Evolutionary conservation across 169 alveolate species (phyloP), one percentile per base, ranked within the genome.

Genomic region (Plasmodium vivax): DNA sequence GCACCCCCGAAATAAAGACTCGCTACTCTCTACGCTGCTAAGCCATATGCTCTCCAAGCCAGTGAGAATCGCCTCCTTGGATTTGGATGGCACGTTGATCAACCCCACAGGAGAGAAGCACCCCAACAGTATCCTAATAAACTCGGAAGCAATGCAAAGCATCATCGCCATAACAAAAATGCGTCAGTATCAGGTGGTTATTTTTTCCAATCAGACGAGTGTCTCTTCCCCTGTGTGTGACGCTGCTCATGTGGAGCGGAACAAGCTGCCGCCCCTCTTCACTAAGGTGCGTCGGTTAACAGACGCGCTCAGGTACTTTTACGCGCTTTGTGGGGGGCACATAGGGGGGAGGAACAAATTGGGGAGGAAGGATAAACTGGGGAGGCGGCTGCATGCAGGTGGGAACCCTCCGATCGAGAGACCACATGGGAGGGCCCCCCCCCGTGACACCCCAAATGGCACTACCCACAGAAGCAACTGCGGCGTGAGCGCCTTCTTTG

Each of bases 11-110:
- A 85, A 85, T 14, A 85, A 85, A 9, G 80, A 85, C 6, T 3
- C 1, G 9, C 27, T 14, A 0, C 47, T 51, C 80, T n/a, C 36
- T 9, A 32, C 23, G 19, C 58, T 30, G 27, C 16, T 85, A 14
- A 27, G 32, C 27, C 58, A 43, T 85, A 19, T 85, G 23, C 34
- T 85, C 38, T 45, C 85, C n/a, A 85, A 85, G 38, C 84, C 93
- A 32, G 16, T 85, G 3, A 85, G 74, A 30, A 74, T 85, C 6
- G 84, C 93, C 2, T 85, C 93, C 2, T 85, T 85, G 38, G 93
- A 85, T 85, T 85, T 85, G 34, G 84, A 85, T 47, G 93, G 80
- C n/a, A 85, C 93, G n/a, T 23, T 85, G 56, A 38, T 85, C 4
- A 85, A 85, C 36, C 51, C 68, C 3, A 2, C 30, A 32, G n/a